Base-by-base conservation (phyloP, 768 basidiomycete species). In the Lactifluus hygrophoroides region DNA sequence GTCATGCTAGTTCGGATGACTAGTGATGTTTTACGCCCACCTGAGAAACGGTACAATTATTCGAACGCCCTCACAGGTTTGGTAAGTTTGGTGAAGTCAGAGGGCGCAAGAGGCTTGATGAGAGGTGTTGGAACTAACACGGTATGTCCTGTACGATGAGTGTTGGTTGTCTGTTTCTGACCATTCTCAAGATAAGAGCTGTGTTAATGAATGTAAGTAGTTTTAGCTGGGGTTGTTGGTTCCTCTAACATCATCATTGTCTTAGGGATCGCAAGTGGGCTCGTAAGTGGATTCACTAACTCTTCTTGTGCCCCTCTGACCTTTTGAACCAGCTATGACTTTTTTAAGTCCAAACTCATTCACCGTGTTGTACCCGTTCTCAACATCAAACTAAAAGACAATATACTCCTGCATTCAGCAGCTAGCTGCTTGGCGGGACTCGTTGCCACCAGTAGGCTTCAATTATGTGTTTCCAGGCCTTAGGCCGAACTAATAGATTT, bases 1-100 rank as follows among this genome's bases (percentile, higher is more conserved):
- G 83, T 90, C 54, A 65, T 90, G 7, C 74, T 91, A 43, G 84
- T 90, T 14, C 77, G 92, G 54, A 95, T 95, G 92, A 91, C 90
- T 25, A 92, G 88, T 64, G 92, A 95, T 69, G 78, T 81, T 7
- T 76, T 85, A 28, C 82, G 88, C 63, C 84, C 87, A 17, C 81
- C 84, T 25, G 85, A 86, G 58, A 78, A 84, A 64, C 77, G 84
- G 55, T 90, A 88, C 66, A 79, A 83, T 46, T 95, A 95, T 70
- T 75, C 78, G 21, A 90, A 94, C 69, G 90, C 83, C n/a, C 62
- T 92, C 17, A 76, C 78, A 48, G 92, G 92, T 8, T 72, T 94
- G n/a, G 62, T 80, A 7, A 75, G 68, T 61, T 76, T 94, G 46
- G 72, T 87, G 10, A 79, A 74, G 62, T 79, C 80, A 50, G 92